These are phyloP conservation scores for Volvox reticuliferus DNA, from an alignment of 139 green algal genomes.

Conservation along the genomic window DNA sequence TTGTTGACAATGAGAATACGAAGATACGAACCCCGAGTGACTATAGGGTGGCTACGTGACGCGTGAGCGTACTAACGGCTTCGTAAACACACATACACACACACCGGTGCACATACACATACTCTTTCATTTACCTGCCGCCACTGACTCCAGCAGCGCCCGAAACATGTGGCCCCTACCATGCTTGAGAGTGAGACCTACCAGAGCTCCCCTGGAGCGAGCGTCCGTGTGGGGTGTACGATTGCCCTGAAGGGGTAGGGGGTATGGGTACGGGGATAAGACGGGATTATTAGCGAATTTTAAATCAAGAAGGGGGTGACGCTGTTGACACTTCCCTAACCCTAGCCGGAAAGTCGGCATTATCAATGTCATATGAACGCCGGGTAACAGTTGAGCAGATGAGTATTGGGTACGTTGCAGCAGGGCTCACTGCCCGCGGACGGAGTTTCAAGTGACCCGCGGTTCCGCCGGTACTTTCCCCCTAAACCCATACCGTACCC, in stretches of 20 bases:
- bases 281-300: no score
- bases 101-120: neutral
- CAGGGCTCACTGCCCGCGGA: no score
- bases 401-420: no score
- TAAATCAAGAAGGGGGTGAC: no score
- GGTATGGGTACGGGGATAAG: neutral
- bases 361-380: no score
- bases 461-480: no score
- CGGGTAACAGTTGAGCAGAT: no score
- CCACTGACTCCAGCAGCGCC: constrained; percentile 77
- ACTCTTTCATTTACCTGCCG: constrained; percentile 15
- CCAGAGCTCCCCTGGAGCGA: constrained; percentile 75
- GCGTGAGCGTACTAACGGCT: neutral
- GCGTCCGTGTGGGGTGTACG: constrained; percentile 87
- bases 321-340: no score
- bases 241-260: constrained; percentile 72
- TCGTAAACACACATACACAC: neutral
- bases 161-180: constrained; percentile 78
- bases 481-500: no score
- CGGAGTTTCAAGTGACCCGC: no score
- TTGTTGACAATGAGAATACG: neutral
- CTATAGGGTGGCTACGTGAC: neutral
- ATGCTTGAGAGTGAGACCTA: constrained; percentile 84
- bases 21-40: neutral
- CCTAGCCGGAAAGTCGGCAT: no score